Percentiles rank a stretch among this genome's conserved stretches.
phyloP scores from a whole-genome alignment of 2,329 filamentous ascomycete genomes.

The Sclerotinia sclerotiorum region DNA sequence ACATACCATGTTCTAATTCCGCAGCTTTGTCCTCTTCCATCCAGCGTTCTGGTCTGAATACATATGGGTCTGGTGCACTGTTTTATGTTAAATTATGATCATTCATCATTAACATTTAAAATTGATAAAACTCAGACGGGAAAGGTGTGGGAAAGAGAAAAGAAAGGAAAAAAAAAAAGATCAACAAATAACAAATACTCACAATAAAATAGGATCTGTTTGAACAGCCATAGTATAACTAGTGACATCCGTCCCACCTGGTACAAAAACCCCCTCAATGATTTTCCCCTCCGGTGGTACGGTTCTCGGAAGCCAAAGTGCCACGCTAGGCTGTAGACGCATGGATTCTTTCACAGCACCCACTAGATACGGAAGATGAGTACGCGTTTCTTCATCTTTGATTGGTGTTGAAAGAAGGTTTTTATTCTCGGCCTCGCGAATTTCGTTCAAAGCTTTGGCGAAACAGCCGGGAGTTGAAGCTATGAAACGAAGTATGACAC shows the following conservation, averaged over 20 bases:
- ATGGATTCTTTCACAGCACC: slow-evolving; percentile 3
- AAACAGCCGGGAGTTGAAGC: neutral
- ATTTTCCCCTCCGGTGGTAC: neutral
- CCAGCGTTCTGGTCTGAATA: slow-evolving; percentile 57
- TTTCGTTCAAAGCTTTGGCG: neutral
- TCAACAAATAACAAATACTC: neutral
- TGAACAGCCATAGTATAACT: slow-evolving; percentile 57
- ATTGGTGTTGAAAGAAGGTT: slow-evolving; percentile 13
- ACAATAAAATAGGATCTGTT: slow-evolving; percentile 48
- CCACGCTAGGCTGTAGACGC: neutral
- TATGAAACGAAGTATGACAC: slow-evolving; percentile 17
- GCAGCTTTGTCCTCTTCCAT: slow-evolving; percentile 35
- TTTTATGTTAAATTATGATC: neutral
- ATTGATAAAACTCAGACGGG: neutral
- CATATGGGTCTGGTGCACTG: slow-evolving; percentile 50
- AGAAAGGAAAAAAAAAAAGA: rapidly evolving
- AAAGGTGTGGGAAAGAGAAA: too few relatives aligned
- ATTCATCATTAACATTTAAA: neutral
- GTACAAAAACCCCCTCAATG: neutral
- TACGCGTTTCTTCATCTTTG: neutral
- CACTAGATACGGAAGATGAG: slow-evolving; percentile 13
- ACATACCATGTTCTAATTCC: slow-evolving; percentile 28
- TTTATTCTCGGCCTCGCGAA: neutral
- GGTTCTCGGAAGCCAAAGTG: neutral
- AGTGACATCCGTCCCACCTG: slow-evolving; percentile 45